Evolutionary conservation across 164 flowering plant genomes (phyloP).

Genomic region (Sextonia rubra): DNA sequence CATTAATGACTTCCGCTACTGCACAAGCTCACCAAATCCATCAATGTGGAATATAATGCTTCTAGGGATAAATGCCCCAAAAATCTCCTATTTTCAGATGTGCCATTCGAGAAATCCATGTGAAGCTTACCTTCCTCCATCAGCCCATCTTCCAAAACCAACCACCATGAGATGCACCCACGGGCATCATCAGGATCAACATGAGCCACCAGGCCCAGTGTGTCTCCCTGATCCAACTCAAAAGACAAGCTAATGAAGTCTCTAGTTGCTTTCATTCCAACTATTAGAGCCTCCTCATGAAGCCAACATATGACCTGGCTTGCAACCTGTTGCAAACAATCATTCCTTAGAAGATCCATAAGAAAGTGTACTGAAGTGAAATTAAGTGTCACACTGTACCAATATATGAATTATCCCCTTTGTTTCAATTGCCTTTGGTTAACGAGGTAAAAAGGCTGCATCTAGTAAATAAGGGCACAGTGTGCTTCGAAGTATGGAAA

Average conservation of each 20-base stretch:
- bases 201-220: slow-evolving; percentile 68
- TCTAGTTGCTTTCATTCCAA: slow-evolving; percentile 74
- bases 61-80: slow-evolving; percentile 75
- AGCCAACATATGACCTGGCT: slow-evolving; percentile 89
- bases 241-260: slow-evolving; percentile 77
- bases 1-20: slow-evolving; percentile 33
- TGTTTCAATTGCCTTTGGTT: no score
- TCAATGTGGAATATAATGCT: slow-evolving; percentile 59
- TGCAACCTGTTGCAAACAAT: slow-evolving; percentile 49
- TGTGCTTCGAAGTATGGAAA: no score
- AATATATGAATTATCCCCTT: no score
- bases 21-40: slow-evolving; percentile 77
- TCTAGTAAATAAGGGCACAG: no score
- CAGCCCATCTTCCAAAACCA: slow-evolving; percentile 65
- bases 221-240: slow-evolving; percentile 83
- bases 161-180: slow-evolving; percentile 95
- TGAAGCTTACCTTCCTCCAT: slow-evolving; percentile 48
- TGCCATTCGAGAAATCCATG: slow-evolving; percentile 27
- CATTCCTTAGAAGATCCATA: slow-evolving; percentile 4
- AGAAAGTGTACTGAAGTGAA: not conserved
- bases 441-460: no score
- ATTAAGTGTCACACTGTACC: no score
- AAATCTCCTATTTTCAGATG: slow-evolving; percentile 51
- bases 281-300: slow-evolving; percentile 78
- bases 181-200: slow-evolving; percentile 66